These are phyloP conservation scores for Verticillium longisporum DNA, from an alignment of 2,329 filamentous ascomycete species.

Conservation along the genomic window DNA sequence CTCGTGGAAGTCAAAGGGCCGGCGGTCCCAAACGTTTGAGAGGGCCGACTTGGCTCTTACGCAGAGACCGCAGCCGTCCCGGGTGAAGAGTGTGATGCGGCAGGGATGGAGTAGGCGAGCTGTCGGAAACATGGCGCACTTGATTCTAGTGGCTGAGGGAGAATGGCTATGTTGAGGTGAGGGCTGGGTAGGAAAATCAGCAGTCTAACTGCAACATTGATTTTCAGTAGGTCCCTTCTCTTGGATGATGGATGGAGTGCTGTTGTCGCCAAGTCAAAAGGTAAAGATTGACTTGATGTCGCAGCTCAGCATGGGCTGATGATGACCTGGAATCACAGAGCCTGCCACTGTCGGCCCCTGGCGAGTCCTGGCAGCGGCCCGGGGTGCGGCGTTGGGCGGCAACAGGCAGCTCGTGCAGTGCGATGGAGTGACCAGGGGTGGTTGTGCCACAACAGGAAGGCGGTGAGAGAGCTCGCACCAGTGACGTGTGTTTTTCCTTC, in stretches of 20 bases:
- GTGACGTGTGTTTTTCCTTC: background rate
- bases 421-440: no score
- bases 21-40: slow-evolving; percentile 57
- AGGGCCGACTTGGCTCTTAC: slow-evolving; percentile 61
- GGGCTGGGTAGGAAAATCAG: no score
- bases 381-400: background rate
- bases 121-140: slow-evolving; percentile 41
- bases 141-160: background rate
- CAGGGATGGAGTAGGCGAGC: slow-evolving; percentile 43
- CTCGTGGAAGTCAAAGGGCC: slow-evolving; percentile 63
- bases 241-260: background rate
- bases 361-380: background rate
- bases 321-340: background rate
- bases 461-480: background rate
- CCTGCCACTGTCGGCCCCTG: background rate
- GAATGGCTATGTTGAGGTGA: background rate
- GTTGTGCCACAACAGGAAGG: background rate
- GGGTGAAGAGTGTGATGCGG: slow-evolving; percentile 70
- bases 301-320: background rate
- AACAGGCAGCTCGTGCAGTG: background rate
- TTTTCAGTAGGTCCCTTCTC: no score
- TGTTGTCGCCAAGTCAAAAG: background rate
- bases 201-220: no score
- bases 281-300: background rate
- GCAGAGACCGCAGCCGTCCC: slow-evolving; percentile 66